These are phyloP conservation scores for Diaporthe vaccinii DNA, from an alignment of 2,329 filamentous ascomycete species.

Conservation along the genomic window DNA sequence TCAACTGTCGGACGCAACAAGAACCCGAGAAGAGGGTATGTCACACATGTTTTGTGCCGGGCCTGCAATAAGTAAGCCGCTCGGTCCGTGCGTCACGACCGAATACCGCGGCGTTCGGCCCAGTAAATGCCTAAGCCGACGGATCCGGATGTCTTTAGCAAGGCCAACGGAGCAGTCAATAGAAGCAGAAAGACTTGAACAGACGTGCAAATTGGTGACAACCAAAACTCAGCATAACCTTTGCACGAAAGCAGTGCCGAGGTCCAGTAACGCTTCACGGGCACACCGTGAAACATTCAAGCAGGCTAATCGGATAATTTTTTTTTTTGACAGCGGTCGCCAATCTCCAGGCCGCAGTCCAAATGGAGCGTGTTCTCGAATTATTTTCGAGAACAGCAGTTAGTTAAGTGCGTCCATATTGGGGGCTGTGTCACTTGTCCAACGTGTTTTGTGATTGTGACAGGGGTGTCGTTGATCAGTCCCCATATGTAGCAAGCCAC, in stretches of 20 bases:
- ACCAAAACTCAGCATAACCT: background rate
- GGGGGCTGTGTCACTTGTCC: constrained; percentile 21
- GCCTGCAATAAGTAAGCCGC: background rate
- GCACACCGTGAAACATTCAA: background rate
- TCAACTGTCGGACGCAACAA: background rate
- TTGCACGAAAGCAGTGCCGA: background rate
- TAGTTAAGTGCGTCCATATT: constrained; percentile 1
- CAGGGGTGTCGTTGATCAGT: constrained; percentile 21
- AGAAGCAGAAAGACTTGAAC: background rate
- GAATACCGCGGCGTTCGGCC: constrained; percentile 14
- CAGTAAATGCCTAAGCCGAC: background rate
- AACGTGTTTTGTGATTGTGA: constrained; percentile 7
- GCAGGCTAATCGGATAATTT: constrained; percentile 9
- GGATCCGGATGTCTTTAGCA: background rate
- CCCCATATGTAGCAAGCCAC: constrained; percentile 8
- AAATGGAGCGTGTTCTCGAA: background rate
- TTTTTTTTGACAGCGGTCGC: background rate
- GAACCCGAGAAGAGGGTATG: background rate
- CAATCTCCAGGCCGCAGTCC: background rate
- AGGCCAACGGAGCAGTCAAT: background rate
- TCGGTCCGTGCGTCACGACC: constrained; percentile 2
- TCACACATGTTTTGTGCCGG: background rate
- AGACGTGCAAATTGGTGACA: background rate
- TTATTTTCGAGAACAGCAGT: background rate
- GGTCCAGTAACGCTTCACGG: background rate